Conservation (phyloP, 345 rosid genomes). For the Excoecaria agallocha region DNA sequence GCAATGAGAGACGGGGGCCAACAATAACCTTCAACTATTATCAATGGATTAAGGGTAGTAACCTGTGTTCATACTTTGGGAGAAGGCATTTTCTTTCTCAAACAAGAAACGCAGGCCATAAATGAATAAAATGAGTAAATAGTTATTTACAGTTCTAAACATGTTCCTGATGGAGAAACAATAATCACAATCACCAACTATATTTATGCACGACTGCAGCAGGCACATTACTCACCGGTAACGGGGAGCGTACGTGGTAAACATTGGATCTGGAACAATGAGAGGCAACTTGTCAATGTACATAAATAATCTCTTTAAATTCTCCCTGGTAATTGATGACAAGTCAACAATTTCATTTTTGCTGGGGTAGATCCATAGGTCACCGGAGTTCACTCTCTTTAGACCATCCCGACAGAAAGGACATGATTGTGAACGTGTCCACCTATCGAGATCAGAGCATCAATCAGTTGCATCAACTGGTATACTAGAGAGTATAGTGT, state of each 20-base stretch:
- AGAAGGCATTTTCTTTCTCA: no score
- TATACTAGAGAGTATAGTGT: neutral
- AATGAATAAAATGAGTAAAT: neutral
- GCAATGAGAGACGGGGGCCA: no score
- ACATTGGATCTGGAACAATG: slow-evolving; percentile 45
- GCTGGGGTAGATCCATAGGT: slow-evolving; percentile 60
- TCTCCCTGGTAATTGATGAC: slow-evolving; percentile 51
- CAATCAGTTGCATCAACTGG: neutral
- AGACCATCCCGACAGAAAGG: slow-evolving; percentile 69
- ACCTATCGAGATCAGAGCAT: slow-evolving; percentile 29
- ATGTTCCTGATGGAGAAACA: neutral
- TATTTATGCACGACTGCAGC: neutral
- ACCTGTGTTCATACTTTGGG: no score
- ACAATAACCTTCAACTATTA: no score
- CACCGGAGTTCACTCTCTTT: slow-evolving; percentile 63
- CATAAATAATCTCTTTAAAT: slow-evolving; percentile 52
- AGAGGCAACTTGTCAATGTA: slow-evolving; percentile 61
- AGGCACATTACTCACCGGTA: neutral
- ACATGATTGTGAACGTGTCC: slow-evolving; percentile 56
- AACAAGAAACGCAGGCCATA: neutral
- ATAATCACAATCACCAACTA: slow-evolving; percentile 22
- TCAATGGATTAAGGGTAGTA: no score
- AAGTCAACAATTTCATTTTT: slow-evolving; percentile 48
- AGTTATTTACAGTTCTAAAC: slow-evolving; percentile 23
- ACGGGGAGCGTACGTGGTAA: slow-evolving; percentile 24